Evolutionary conservation across 1,139 yeast genomes (phyloP).

Genomic region (Saccharomyces hybrid): DNA sequence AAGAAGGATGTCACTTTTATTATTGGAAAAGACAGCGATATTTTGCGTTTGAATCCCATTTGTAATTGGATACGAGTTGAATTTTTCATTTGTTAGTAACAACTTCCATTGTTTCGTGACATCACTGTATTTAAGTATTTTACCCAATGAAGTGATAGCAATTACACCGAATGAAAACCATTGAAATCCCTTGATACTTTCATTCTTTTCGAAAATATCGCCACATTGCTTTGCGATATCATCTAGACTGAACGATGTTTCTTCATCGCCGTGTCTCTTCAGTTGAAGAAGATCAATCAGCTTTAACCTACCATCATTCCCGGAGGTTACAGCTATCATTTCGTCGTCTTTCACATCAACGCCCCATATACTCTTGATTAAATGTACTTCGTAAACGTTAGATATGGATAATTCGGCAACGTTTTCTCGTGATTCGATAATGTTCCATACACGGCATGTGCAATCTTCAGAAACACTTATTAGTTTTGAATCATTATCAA

Average conservation of each 20-base stretch:
- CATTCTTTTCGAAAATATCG: conserved; percentile 37
- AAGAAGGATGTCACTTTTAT: conserved; percentile 46
- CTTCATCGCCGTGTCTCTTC: conserved; percentile 25
- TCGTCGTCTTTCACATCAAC: conserved; percentile 48
- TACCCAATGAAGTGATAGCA: conserved; percentile 58
- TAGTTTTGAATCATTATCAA: conserved; percentile 34
- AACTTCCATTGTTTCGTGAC: conserved; percentile 31
- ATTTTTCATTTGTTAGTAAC: conserved; percentile 30
- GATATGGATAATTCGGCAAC: conserved; percentile 35
- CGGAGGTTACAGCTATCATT: conserved; percentile 62
- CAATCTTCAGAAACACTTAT: conserved; percentile 84
- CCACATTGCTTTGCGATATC: conserved; percentile 32
- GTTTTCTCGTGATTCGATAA: conserved; percentile 22
- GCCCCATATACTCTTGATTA: conserved; percentile 86
- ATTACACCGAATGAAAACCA: conserved; percentile 42
- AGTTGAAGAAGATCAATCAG: conserved; percentile 44
- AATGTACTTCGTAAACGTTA: conserved; percentile 56
- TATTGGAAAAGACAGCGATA: conserved; percentile 42
- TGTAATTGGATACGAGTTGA: conserved; percentile 45
- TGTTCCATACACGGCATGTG: conserved; percentile 73
- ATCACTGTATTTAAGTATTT: conserved; percentile 36
- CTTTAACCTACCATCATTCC: conserved; percentile 80
- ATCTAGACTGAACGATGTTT: conserved; percentile 30
- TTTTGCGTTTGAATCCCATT: conserved; percentile 39
- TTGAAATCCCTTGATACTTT: conserved; percentile 55